These are phyloP conservation scores for Ogataea hybrid DNA, from an alignment of 1,139 yeast species.

Conservation along the genomic window DNA sequence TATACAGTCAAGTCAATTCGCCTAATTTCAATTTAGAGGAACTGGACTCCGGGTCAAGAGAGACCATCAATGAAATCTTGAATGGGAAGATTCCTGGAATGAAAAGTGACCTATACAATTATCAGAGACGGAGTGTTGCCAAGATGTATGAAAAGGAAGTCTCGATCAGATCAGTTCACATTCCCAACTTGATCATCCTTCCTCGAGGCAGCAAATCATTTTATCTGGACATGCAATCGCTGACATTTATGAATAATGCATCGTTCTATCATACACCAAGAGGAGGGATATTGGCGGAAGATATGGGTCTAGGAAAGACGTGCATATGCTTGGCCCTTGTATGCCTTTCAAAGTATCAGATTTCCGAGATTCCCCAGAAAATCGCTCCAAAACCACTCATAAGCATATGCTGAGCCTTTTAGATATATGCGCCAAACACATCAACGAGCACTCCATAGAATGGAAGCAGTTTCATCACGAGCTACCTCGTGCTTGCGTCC, in stretches of 20 bases:
- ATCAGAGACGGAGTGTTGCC: conserved; percentile 56
- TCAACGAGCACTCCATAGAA: conserved; percentile 49
- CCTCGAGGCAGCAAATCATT: conserved; percentile 20
- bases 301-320: conserved; percentile 78
- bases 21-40: conserved; percentile 33
- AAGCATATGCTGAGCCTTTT: conserved; percentile 32
- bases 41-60: conserved; percentile 17
- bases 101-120: conserved; percentile 49
- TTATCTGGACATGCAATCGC: conserved; percentile 38
- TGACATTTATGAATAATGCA: conserved; percentile 36
- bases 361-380: conserved; percentile 42
- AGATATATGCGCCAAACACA: conserved; percentile 42
- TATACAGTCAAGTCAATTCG: conserved; percentile 42
- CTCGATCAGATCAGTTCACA: conserved; percentile 32
- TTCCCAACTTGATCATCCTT: conserved; percentile 45
- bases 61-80: conserved; percentile 22
- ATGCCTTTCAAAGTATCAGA: conserved; percentile 52
- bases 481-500: conserved; percentile 44
- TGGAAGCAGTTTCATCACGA: conserved; percentile 50
- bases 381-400: conserved; percentile 26
- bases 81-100: conserved; percentile 45
- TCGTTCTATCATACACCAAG: conserved; percentile 45
- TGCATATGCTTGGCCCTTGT: conserved; percentile 62
- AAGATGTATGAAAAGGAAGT: conserved; percentile 59
- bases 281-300: conserved; percentile 73